Percentiles rank a stretch among this genome's conserved stretches.
phyloP scores from a whole-genome alignment of 2,329 filamentous ascomycete genomes.

The Sporothrix schenckii region DNA sequence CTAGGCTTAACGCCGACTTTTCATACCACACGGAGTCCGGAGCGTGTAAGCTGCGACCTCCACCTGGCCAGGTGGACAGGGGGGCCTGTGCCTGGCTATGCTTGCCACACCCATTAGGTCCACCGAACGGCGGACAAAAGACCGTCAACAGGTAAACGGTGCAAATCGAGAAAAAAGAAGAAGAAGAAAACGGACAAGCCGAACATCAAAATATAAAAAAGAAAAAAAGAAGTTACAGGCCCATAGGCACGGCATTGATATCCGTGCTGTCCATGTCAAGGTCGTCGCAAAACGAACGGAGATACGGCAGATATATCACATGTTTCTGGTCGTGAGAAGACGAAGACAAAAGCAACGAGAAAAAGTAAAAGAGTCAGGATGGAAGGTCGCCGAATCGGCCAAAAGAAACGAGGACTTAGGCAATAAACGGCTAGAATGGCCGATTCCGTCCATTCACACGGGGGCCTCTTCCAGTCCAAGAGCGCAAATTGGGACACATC shows the following conservation, averaged over 20 bases:
- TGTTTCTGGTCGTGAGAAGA: too few relatives aligned
- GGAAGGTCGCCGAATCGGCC: constrained; percentile 1
- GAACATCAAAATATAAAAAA: not conserved
- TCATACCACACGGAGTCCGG: constrained; percentile 17
- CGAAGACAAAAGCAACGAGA: not conserved
- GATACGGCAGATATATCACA: not conserved
- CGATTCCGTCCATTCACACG: not conserved
- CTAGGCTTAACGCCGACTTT: constrained; percentile 15
- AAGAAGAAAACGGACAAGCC: not conserved
- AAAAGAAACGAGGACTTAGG: not conserved
- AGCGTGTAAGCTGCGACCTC: constrained; percentile 26
- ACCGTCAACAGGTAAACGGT: not conserved
- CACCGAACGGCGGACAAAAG: constrained; percentile 23
- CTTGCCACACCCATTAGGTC: not conserved
- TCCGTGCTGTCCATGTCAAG: not conserved
- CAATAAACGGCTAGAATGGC: not conserved
- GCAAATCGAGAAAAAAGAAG: not conserved
- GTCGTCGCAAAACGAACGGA: not conserved
- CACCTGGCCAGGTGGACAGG: not conserved
- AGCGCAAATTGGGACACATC: not conserved
- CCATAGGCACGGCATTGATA: not conserved
- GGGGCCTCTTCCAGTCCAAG: not conserved
- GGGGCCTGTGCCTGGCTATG: too few relatives aligned
- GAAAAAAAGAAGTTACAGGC: too few relatives aligned
- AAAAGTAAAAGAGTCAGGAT: not conserved